These are phyloP conservation scores for Pelagomonas calceolata DNA, from an alignment of 108 stramenopile species.

Conservation along the genomic window DNA sequence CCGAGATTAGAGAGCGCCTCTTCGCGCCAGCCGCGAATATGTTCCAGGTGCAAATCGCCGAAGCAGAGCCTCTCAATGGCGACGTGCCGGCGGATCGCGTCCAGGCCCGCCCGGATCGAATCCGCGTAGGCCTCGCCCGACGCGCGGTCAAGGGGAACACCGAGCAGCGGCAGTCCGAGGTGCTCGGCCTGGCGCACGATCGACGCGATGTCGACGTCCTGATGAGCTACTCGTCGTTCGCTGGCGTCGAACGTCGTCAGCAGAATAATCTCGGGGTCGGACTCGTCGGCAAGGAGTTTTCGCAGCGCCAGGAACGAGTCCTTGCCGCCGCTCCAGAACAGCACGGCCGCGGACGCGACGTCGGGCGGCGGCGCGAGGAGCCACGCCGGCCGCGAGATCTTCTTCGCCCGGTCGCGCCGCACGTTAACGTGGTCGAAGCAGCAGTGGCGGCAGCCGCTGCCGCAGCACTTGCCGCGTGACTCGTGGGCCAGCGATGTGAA, in stretches of 20 bases:
- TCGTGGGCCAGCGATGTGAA: conserved; percentile 69
- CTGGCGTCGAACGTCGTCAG: conserved; percentile 75
- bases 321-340: conserved; percentile 82
- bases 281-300: conserved; percentile 26
- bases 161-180: conserved; percentile 58
- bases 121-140: conserved; percentile 53
- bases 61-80: conserved; percentile 47
- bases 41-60: conserved; percentile 84
- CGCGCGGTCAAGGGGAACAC: conserved; percentile 58
- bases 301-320: conserved; percentile 77
- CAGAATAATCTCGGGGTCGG: conserved; percentile 38
- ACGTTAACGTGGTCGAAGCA: conserved; percentile 68
- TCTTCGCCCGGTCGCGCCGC: conserved; percentile 25
- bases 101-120: conserved; percentile 47
- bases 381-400: conserved; percentile 59
- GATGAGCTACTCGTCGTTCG: conserved; percentile 66
- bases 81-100: conserved; percentile 30
- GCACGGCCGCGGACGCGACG: conserved; percentile 25
- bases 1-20: conserved; percentile 32
- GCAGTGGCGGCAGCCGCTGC: conserved; percentile 78
- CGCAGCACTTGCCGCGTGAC: conserved; percentile 76
- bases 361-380: conserved; percentile 12
- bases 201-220: conserved; percentile 57
- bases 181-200: conserved; percentile 60
- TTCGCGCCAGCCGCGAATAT: conserved; percentile 70